Base-by-base conservation (phyloP, 306 rosid species). In the Argentina anserina region DNA sequence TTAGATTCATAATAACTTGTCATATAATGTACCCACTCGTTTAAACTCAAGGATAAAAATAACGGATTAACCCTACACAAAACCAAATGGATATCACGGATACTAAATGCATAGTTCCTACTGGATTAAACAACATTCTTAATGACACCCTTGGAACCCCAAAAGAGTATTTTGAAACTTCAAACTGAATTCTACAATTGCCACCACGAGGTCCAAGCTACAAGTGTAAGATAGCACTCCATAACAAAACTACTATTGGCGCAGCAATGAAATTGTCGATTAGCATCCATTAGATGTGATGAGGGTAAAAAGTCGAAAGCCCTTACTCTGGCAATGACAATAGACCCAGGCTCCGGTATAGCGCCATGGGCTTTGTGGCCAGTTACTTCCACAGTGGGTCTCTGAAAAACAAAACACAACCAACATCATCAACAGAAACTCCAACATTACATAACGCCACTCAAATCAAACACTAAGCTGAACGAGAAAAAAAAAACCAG, bases 351-450 rank as follows among this genome's bases (percentile, higher is more conserved):
- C 65, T 87, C 83, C 13, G 99, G 99, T 77, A 91, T 92, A 25
- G 87, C 81, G 46, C 97, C 99, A 65, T 90, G 91, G 14, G 96
- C 93, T 79, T 91, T 91, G 82, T 89, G 97, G 83, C 95, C 91
- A 12, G 91, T 84, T 31, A 91, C 92, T 87, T 89, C 99, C 77
- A 94, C 85, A 20, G 75, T 82, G 2, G 91, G 88, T 82, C 89
- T 88, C 97, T 94, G 82, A 65, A 58, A 28, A 72, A n/a, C 33
- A 61, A 42, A 23, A 65, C 39, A 6, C 39, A 6, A 59, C 39
- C 69, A 67, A 61, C 9, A 69, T 34, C 41, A 21, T 25, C n/a
- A 59, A 50, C 11, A 17, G 21, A 29, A 42, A 47, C 18, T 31
- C 14, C 49, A 31, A 9, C 15, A 21, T 8, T 41, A 31, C 31